A percentile compares a stretch with the other conserved stretches of the same genome.
Evolutionary conservation across 148 eudicot species (phyloP).

Genomic region (Rhododendron vialii): DNA sequence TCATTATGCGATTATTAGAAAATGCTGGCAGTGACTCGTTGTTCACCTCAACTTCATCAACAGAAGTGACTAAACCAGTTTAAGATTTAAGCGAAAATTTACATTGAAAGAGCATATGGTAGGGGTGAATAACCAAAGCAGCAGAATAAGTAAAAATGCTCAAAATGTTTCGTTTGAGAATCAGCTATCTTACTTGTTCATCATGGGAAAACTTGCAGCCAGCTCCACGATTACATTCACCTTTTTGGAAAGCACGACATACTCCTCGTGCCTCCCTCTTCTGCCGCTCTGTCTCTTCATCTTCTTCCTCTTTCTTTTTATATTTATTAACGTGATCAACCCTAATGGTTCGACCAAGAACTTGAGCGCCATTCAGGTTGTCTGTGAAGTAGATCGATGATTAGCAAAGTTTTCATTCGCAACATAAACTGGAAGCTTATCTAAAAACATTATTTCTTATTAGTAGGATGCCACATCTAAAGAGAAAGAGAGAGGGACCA

Average conservation of each 20-base stretch:
- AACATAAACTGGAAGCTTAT: not conserved
- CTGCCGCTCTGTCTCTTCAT: constrained; percentile 69
- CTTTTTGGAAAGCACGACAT: constrained; percentile 88
- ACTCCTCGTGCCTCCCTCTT: constrained; percentile 95
- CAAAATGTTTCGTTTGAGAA: not conserved
- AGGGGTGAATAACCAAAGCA: not conserved
- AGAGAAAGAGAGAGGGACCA: constrained; percentile 18
- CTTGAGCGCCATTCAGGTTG: constrained; percentile 83
- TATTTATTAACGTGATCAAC: constrained; percentile 85
- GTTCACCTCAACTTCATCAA: not conserved
- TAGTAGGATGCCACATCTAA: not conserved
- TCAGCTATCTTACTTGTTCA: constrained; percentile 47
- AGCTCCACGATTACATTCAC: constrained; percentile 80
- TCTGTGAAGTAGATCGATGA: constrained; percentile 30
- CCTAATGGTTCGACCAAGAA: constrained; percentile 75
- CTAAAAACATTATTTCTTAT: not conserved
- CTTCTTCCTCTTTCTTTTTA: constrained; percentile 94
- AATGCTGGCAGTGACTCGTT: not conserved
- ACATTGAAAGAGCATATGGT: not conserved
- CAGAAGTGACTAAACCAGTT: not conserved
- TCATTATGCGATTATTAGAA: not conserved
- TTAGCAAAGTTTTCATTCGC: not conserved
- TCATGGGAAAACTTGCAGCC: constrained; percentile 90
- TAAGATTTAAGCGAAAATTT: not conserved
- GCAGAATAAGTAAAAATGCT: not conserved